Evolutionary conservation across 2,329 filamentous ascomycete species (phyloP).

Genomic region (Coccinonectria pachysandricola): DNA sequence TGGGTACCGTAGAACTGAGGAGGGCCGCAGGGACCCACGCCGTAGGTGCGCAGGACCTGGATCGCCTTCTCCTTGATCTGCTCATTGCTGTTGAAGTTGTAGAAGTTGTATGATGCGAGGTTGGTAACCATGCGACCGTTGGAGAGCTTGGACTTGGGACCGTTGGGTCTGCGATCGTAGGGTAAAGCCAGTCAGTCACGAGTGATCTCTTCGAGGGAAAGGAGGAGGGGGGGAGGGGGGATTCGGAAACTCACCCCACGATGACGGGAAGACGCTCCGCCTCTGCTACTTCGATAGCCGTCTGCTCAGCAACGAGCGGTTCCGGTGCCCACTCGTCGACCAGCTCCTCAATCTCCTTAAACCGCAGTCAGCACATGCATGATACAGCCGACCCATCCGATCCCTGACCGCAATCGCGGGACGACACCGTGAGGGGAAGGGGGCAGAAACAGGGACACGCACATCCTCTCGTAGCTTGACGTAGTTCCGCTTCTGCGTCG

Average conservation of each 20-base stretch:
- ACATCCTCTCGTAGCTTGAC: slow-evolving; percentile 78
- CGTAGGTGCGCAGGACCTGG: slow-evolving; percentile 85
- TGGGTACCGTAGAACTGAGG: slow-evolving; percentile 98
- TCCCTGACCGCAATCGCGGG: too few species aligned
- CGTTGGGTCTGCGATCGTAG: slow-evolving; percentile 55
- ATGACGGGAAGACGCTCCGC: slow-evolving; percentile 80
- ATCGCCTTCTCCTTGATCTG: slow-evolving; percentile 91
- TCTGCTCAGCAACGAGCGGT: slow-evolving; percentile 68
- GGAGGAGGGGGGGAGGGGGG: not conserved
- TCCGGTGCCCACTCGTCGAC: slow-evolving; percentile 96
- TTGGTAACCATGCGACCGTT: slow-evolving; percentile 89
- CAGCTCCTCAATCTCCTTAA: slow-evolving; percentile 92
- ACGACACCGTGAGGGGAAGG: too few species aligned
- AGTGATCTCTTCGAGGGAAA: not conserved
- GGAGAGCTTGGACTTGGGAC: slow-evolving; percentile 78
- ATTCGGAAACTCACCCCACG: slow-evolving; percentile 53
- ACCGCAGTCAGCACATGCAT: too few species aligned
- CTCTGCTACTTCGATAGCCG: slow-evolving; percentile 67
- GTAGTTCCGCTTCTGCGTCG: slow-evolving; percentile 79
- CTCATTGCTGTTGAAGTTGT: slow-evolving; percentile 92
- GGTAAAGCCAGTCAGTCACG: not conserved
- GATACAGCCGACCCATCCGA: too few species aligned
- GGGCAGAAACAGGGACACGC: slow-evolving; percentile 8
- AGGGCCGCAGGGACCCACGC: slow-evolving; percentile 91
- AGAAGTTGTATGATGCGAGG: slow-evolving; percentile 92